These are phyloP conservation scores for Teunomyces funiuensis DNA, from an alignment of 805 yeast species.

Conservation along the genomic window DNA sequence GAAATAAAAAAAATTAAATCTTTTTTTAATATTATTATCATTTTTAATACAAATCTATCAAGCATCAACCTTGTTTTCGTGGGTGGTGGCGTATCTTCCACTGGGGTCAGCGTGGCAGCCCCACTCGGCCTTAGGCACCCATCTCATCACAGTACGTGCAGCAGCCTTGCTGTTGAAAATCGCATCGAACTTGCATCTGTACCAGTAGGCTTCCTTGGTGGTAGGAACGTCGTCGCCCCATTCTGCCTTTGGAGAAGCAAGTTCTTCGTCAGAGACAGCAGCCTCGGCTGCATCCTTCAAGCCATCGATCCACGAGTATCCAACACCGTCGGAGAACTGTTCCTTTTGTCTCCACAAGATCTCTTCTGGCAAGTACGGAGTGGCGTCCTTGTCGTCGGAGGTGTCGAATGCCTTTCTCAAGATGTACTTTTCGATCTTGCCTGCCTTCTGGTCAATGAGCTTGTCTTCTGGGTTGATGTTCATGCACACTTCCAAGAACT, in stretches of 20 bases:
- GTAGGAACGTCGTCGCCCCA: constrained; percentile 96
- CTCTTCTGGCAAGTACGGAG: constrained; percentile 93
- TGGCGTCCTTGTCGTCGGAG: constrained; percentile 68
- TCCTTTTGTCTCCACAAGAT: constrained; percentile 99
- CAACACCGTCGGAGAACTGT: constrained; percentile 99
- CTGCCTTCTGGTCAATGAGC: constrained; percentile 68
- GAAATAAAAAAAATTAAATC: no score
- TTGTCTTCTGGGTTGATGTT: constrained; percentile 93
- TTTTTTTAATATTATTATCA: not conserved
- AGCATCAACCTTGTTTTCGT: constrained; percentile 53
- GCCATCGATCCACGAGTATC: constrained; percentile 98
- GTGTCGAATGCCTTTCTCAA: constrained; percentile 98
- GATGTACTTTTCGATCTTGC: constrained; percentile 90
- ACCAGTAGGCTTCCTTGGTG: constrained; percentile 99
- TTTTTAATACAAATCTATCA: not conserved
- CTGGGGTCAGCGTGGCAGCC: constrained; percentile 99
- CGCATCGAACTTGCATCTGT: constrained; percentile 94
- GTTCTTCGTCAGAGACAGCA: constrained; percentile 83
- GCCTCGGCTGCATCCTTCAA: constrained; percentile 93
- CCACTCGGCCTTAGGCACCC: constrained; percentile 99
- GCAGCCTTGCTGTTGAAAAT: constrained; percentile 86
- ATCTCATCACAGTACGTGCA: constrained; percentile 96
- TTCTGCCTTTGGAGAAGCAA: constrained; percentile 86
- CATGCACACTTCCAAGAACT: constrained; percentile 89
- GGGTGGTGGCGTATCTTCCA: constrained; percentile 93